Evolutionary conservation across 352 stramenopile genomes (phyloP).

Genomic region (Globisporangium uncinulatum): DNA sequence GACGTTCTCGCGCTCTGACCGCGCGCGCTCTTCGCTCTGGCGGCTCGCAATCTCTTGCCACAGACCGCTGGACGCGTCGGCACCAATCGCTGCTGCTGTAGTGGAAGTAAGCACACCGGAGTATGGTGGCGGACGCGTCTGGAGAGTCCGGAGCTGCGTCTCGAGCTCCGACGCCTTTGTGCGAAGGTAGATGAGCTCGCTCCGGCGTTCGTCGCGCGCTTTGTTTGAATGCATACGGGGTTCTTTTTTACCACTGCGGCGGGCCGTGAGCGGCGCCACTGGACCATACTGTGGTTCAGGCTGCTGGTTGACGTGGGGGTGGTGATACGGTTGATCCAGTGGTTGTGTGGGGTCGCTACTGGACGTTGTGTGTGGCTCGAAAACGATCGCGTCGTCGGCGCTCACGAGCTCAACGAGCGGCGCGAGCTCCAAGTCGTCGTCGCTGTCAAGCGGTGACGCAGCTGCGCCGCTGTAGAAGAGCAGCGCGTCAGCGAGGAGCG

Average conservation of each 20-base stretch:
- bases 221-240: slow-evolving; percentile 9
- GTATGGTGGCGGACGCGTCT: not conserved
- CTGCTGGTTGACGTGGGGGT: too few relatives aligned
- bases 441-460: not conserved
- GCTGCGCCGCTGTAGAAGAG: not conserved
- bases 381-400: not conserved
- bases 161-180: slow-evolving; percentile 11
- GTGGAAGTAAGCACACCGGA: too few relatives aligned
- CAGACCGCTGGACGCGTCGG: not conserved
- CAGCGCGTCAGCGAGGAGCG: not conserved
- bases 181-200: slow-evolving; percentile 13
- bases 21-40: slow-evolving; percentile 21
- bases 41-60: slow-evolving; percentile 6
- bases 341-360: not conserved
- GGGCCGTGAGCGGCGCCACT: too few relatives aligned
- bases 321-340: too few relatives aligned
- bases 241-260: too few relatives aligned
- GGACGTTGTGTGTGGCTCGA: not conserved
- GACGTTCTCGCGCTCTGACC: slow-evolving; percentile 52
- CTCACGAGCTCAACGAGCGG: slow-evolving; percentile 1
- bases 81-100: too few relatives aligned
- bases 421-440: not conserved
- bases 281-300: too few relatives aligned
- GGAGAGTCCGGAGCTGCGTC: slow-evolving; percentile 1
- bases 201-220: slow-evolving; percentile 14